Evolutionary conservation across 2,329 filamentous ascomycete genomes (phyloP).

Genomic region (Sarocladium brachiariae): DNA sequence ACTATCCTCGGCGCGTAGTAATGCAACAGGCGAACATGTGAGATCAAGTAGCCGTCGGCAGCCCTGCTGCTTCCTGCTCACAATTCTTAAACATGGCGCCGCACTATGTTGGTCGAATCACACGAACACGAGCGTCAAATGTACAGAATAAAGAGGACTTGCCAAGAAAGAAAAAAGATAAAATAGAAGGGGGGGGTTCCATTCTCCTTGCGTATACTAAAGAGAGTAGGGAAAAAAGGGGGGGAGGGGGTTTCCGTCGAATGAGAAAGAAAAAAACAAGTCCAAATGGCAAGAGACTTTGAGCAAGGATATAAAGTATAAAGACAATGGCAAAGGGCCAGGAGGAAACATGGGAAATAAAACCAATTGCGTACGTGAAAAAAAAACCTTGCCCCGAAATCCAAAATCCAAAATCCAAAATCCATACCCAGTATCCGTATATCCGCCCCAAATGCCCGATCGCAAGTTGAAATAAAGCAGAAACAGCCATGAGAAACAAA

Average conservation of each 20-base stretch:
- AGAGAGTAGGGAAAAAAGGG: too few species aligned
- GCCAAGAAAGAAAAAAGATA: too few species aligned
- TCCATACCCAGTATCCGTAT: constrained; percentile 5
- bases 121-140: neutral
- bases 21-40: neutral
- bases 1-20: neutral
- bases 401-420: constrained; percentile 10
- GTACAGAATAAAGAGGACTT: neutral
- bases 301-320: constrained; percentile 6
- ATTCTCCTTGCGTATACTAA: too few species aligned
- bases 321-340: neutral
- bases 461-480: neutral
- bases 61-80: constrained; percentile 2
- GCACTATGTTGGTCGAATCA: neutral
- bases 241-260: too few species aligned
- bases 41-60: neutral
- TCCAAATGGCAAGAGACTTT: too few species aligned
- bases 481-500: constrained; percentile 7
- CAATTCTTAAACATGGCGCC: neutral
- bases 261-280: too few species aligned
- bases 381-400: constrained; percentile 7
- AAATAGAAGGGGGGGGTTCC: too few species aligned
- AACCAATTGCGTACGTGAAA: neutral
- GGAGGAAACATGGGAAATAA: neutral
- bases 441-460: constrained; percentile 5